A percentile compares a stretch with the other conserved stretches of the same genome.
Evolutionary conservation across 805 yeast species (phyloP).

Genomic region (Kazachstania taianensis): DNA sequence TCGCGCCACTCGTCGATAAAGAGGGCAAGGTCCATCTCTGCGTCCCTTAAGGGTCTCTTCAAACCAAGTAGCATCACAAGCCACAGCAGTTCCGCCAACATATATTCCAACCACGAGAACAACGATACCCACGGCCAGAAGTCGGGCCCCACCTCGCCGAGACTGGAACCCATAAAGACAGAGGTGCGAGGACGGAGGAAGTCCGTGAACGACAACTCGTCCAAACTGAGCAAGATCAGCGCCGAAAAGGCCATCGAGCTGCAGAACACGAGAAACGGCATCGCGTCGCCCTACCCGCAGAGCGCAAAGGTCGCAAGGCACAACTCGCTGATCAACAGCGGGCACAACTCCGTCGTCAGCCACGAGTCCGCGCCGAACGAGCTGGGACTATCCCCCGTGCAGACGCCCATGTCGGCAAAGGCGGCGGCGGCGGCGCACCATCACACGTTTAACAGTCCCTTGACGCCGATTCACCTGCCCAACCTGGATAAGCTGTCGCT

Average conservation of each 20-base stretch:
- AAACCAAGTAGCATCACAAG: conserved; percentile 3
- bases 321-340: background rate
- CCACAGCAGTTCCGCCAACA: background rate
- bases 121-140: background rate
- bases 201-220: background rate
- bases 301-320: background rate
- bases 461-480: conserved; percentile 6
- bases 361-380: background rate
- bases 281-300: conserved; percentile 1
- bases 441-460: conserved; percentile 1
- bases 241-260: conserved; percentile 18
- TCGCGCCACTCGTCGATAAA: conserved; percentile 8
- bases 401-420: conserved; percentile 10
- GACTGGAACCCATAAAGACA: conserved; percentile 1
- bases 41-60: conserved; percentile 22
- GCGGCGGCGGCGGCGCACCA: conserved; percentile 2
- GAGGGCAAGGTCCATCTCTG: conserved; percentile 21
- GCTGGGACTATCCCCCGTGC: conserved; percentile 6
- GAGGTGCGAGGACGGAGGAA: conserved; percentile 1
- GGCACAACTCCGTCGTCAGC: background rate
- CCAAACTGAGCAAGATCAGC: conserved; percentile 6
- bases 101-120: conserved; percentile 1
- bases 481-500: conserved; percentile 15
- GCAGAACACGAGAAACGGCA: conserved; percentile 11
- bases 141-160: background rate